Conservation (phyloP, 257 asterid species). For the Nicotiana paniculata region DNA sequence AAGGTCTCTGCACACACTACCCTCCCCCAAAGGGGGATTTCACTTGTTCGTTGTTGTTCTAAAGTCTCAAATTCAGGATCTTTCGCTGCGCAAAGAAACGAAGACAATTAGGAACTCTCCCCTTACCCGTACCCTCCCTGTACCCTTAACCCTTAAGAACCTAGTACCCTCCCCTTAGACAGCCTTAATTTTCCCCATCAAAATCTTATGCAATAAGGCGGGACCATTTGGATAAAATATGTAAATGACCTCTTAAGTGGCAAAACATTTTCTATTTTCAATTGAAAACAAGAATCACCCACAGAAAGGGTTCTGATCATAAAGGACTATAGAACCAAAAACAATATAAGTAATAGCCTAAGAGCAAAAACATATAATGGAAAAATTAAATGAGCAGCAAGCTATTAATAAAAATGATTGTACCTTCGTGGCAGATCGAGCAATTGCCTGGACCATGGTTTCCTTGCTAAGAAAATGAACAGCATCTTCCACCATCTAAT, state of each 20-base stretch:
- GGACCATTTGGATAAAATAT: neutral
- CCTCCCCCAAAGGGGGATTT: no score
- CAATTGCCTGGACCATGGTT: conserved; percentile 84
- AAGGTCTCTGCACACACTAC: no score
- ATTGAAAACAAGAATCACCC: neutral
- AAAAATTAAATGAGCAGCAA: neutral
- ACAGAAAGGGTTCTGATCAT: neutral
- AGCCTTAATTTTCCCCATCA: neutral
- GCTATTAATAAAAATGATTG: neutral
- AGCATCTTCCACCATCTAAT: conserved; percentile 98
- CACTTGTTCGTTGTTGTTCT: no score
- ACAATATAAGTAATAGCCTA: neutral
- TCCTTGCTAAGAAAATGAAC: conserved; percentile 96
- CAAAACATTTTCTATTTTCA: neutral
- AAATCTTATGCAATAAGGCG: neutral
- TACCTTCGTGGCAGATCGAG: conserved; percentile 98
- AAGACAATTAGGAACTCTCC: no score
- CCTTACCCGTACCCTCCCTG: no score
- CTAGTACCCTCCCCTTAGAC: no score
- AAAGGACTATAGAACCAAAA: neutral
- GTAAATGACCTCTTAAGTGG: neutral
- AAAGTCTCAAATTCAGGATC: no score
- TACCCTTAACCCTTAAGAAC: no score
- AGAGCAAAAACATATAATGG: neutral
- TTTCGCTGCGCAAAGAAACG: no score